Base-by-base conservation (phyloP, 2,329 filamentous ascomycete species). In the Penicillium sp. region DNA sequence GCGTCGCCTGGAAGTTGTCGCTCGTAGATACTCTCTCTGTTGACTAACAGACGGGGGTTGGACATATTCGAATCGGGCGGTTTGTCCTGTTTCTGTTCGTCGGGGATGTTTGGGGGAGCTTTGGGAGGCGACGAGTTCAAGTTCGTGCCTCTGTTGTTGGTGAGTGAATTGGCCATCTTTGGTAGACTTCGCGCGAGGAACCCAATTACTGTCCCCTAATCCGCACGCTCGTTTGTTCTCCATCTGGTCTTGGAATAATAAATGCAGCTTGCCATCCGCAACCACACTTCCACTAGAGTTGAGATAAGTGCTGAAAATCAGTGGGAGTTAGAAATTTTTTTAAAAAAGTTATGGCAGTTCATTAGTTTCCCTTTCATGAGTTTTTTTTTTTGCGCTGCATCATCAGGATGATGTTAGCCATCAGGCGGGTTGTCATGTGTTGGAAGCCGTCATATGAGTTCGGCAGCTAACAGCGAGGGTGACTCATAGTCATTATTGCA, bases 21-120 rank as follows among this genome's bases (percentile, higher is more conserved):
- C 59, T 81, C 78, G 47, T 80, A 80, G 33, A 80, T 72, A 50
- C 78, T 78, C 62, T 71, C 67, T 46, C 70, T 61, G 58, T 77
- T 69, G 43, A 72, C 55, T 32, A 68, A 61, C 24, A 74, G 59
- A 18, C 70, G 69, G 23, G 69, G 66, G 49, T 75, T 67, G 4
- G 70, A 58, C 49, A 69, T 63, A 47, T 75, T 75, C 12, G 64
- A 70, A 54, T 75, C 72, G 12, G 46, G 43, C 10, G 45, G 46
- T 20, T 47, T 43, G 18, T 46, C 51, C n/a, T 49, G 39, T 13
- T 59, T 51, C 24, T 33, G 21, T 32, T 49, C 46, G 21, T 26
- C 43, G 49, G 41, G 21, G 15, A 34, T 40, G 40, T 41, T 36
- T 18, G 24, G 43, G 30, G 17, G 45, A 39, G 18, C 13, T 21